Conservation (phyloP, 345 rosid genomes). For the Gynandropsis gynandra region DNA sequence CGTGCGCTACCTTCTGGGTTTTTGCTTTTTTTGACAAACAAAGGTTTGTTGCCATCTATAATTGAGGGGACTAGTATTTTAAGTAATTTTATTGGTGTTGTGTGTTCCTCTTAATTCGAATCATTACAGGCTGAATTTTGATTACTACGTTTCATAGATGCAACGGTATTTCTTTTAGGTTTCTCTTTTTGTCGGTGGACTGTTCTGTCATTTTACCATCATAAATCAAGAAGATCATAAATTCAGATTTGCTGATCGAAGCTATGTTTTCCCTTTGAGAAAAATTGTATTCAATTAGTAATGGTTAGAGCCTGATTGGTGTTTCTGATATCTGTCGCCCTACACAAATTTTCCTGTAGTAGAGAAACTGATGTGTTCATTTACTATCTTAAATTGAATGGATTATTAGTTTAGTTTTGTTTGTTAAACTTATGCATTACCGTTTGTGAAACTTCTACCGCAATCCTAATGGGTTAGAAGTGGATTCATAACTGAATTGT, state of each 20-base stretch:
- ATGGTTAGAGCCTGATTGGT: too few species aligned
- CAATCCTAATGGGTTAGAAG: background rate
- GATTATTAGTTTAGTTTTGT: background rate
- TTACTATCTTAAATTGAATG: slow-evolving; percentile 1
- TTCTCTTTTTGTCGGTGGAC: background rate
- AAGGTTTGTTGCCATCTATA: too few species aligned
- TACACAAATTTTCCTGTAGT: too few species aligned
- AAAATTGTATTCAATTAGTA: too few species aligned
- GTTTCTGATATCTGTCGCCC: too few species aligned
- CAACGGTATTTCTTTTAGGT: background rate
- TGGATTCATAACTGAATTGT: background rate
- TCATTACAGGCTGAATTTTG: too few species aligned
- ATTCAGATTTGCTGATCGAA: background rate
- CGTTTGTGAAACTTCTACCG: background rate
- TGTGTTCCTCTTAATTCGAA: too few species aligned
- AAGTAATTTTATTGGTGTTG: too few species aligned
- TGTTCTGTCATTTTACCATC: slow-evolving; percentile 6
- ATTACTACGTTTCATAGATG: too few species aligned
- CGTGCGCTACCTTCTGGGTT: too few species aligned
- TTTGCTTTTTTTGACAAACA: too few species aligned
- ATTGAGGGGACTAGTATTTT: too few species aligned
- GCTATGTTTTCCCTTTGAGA: background rate
- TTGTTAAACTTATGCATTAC: background rate
- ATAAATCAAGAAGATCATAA: background rate
- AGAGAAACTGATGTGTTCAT: background rate